A percentile compares a stretch with the other conserved stretches of the same genome.
phyloP scores from a whole-genome alignment of 2,329 filamentous ascomycete genomes.

The Cryphonectria carpinicola region DNA sequence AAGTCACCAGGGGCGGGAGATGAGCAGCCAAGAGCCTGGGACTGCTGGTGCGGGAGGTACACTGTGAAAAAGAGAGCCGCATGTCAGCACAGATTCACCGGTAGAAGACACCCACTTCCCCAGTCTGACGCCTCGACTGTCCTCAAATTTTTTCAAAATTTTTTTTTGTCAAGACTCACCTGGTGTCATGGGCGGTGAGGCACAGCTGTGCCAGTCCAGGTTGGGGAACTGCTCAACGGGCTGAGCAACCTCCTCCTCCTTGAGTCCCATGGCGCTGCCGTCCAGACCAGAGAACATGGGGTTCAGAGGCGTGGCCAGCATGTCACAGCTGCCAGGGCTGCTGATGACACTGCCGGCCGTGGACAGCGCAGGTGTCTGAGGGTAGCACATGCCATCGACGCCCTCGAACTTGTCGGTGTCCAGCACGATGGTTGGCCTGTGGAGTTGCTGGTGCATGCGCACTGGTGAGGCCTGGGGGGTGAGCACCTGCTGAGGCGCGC shows the following conservation, averaged over 20 bases:
- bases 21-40: constrained; percentile 37
- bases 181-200: constrained; percentile 87
- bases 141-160: constrained; percentile 6
- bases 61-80: constrained; percentile 39
- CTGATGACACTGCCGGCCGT: constrained; percentile 82
- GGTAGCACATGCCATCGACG: constrained; percentile 69
- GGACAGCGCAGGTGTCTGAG: constrained; percentile 85
- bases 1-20: constrained; percentile 23
- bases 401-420: constrained; percentile 72
- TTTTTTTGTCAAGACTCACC: constrained; percentile 61
- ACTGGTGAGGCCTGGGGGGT: constrained; percentile 79
- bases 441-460: constrained; percentile 56
- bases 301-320: constrained; percentile 82
- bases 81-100: not conserved
- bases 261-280: constrained; percentile 64
- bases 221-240: constrained; percentile 70
- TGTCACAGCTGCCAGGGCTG: constrained; percentile 79
- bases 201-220: constrained; percentile 75
- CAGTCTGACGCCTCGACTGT: not conserved
- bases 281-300: constrained; percentile 76
- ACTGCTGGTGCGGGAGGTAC: constrained; percentile 42
- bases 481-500: constrained; percentile 61
- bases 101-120: too few species aligned
- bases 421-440: constrained; percentile 78
- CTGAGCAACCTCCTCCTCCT: constrained; percentile 70